A percentile compares a stretch with the other conserved stretches of the same genome.
Evolutionary conservation across 257 asterid species (phyloP).

Genomic region (Verbascum thapsus): DNA sequence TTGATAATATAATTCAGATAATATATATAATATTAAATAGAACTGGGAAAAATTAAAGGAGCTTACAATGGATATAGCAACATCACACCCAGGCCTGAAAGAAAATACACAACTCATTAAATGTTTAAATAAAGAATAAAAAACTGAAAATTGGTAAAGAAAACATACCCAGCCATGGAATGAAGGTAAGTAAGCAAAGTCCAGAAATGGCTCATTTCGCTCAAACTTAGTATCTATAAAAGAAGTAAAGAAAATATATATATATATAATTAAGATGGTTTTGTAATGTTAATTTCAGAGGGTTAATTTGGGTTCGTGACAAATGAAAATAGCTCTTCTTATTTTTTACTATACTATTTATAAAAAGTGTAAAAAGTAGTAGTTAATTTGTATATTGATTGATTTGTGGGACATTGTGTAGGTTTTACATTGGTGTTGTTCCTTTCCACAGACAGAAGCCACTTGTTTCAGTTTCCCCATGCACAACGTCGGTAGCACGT

Average conservation of each 20-base stretch:
- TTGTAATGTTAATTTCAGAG: neutral
- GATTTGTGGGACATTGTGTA: no score
- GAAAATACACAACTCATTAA: neutral
- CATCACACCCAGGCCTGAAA: slow-evolving; percentile 54
- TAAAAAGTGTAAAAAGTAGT: no score
- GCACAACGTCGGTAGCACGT: slow-evolving; percentile 49
- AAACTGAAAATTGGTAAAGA: neutral
- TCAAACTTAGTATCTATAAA: no score
- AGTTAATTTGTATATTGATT: neutral
- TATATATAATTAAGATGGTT: neutral
- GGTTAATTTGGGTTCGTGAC: neutral
- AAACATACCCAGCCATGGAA: slow-evolving; percentile 41
- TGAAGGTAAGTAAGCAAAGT: slow-evolving; percentile 41
- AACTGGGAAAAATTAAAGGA: no score
- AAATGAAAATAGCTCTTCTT: neutral
- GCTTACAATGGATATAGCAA: slow-evolving; percentile 51
- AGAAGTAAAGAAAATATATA: no score
- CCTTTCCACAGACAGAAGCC: slow-evolving; percentile 47
- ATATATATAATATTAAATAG: no score
- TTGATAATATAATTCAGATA: no score
- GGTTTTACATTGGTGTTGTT: slow-evolving; percentile 22
- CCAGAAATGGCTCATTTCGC: slow-evolving; percentile 45
- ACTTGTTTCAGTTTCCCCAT: slow-evolving; percentile 40
- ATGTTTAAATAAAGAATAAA: neutral
- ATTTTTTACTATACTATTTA: neutral